Conservation (phyloP, 2,329 filamentous ascomycete species). For the Westerdykella ornata region DNA sequence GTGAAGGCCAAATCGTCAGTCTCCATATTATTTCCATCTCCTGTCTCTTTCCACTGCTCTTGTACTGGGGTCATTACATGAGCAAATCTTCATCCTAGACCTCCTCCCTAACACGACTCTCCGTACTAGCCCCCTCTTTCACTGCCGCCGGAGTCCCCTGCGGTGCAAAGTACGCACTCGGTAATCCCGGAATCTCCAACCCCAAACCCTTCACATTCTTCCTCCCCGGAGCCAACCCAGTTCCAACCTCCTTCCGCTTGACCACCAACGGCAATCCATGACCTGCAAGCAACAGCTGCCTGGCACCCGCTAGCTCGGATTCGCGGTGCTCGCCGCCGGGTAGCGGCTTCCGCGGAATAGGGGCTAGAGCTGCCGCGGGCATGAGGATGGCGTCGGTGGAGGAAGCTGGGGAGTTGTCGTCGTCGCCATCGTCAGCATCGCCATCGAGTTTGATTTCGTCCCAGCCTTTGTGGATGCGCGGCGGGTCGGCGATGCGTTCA, state of each 20-base stretch:
- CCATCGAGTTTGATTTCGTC: slow-evolving; percentile 23
- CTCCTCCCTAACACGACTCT: too few species aligned
- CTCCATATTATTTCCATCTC: neutral
- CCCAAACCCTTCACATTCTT: neutral
- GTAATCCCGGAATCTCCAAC: neutral
- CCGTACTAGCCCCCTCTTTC: too few species aligned
- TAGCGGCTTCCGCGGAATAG: slow-evolving; percentile 11
- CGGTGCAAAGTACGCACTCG: neutral
- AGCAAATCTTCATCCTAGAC: too few species aligned
- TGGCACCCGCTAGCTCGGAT: slow-evolving; percentile 12
- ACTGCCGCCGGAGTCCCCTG: too few species aligned
- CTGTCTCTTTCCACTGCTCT: neutral
- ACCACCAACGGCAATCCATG: slow-evolving; percentile 18
- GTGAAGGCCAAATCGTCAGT: neutral
- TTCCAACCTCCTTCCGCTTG: slow-evolving; percentile 9
- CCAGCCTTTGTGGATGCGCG: slow-evolving; percentile 21
- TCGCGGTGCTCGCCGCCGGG: slow-evolving; percentile 11
- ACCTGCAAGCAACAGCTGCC: slow-evolving; percentile 13
- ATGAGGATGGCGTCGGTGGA: neutral
- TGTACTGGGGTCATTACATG: neutral
- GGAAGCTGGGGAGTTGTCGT: neutral
- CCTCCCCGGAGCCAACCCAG: neutral
- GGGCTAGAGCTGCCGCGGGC: neutral
- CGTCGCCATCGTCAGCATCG: slow-evolving; percentile 4
- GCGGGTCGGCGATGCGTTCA: slow-evolving; percentile 5